These are phyloP conservation scores for Scalesia atractyloides DNA, from an alignment of 129 eudicot genomes.

Conservation along the genomic window DNA sequence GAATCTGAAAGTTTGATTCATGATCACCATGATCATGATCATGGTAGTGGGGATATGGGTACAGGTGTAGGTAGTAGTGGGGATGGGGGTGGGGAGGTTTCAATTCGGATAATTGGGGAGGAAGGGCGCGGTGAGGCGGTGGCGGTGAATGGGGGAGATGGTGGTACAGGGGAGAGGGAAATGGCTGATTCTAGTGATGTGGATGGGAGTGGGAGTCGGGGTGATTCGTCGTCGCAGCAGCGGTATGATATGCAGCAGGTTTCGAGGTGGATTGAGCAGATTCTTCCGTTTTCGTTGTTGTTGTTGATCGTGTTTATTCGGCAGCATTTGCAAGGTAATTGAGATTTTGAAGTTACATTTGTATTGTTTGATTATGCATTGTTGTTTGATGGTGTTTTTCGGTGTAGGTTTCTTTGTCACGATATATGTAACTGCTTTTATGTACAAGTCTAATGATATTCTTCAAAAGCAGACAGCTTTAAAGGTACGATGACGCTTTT, in stretches of 20 bases:
- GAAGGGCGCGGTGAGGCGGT: conserved; percentile 38
- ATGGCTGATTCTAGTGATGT: conserved; percentile 38
- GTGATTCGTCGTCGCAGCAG: conserved; percentile 47
- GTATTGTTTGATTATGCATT: conserved; percentile 1
- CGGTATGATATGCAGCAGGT: conserved; percentile 70
- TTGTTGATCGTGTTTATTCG: conserved; percentile 71
- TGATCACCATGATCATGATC: conserved; percentile 8
- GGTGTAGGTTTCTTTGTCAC: conserved; percentile 77
- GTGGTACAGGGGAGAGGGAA: conserved; percentile 28
- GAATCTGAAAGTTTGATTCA: conserved; percentile 44
- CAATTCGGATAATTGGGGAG: conserved; percentile 61
- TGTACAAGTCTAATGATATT: conserved; percentile 88
- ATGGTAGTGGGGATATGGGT: conserved; percentile 26
- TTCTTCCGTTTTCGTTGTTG: conserved; percentile 79
- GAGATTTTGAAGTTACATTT: not conserved
- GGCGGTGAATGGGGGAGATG: conserved; percentile 17
- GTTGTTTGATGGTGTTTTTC: not conserved
- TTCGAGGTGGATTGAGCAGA: conserved; percentile 68
- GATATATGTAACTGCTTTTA: conserved; percentile 60
- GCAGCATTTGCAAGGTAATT: conserved; percentile 80
- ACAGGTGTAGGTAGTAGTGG: conserved; percentile 24
- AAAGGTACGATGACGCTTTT: conserved; percentile 43
- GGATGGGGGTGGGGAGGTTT: conserved; percentile 56
- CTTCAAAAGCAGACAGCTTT: conserved; percentile 78
- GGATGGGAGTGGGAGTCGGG: conserved; percentile 37